Base-by-base conservation (phyloP, 495 filamentous ascomycete genomes). In the Rhizodiscina lignyota region DNA sequence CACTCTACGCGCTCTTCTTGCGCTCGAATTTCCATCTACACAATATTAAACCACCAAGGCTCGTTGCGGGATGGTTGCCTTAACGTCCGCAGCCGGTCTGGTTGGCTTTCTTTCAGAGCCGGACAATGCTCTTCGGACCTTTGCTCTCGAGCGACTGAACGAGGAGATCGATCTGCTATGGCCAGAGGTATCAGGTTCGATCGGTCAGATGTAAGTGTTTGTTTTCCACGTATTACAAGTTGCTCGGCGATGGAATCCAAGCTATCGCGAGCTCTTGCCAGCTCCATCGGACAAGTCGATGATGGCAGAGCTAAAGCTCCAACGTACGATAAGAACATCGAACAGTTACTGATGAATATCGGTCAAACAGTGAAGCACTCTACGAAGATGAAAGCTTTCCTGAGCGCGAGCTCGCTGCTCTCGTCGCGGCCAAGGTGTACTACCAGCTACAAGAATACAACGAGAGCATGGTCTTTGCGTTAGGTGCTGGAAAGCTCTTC, bases 381-480 rank as follows among this genome's bases (percentile, higher is more conserved):
- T 96, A 92, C 58, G 91, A 99, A 67, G 86, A 96, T 62, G 81
- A 93, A 40, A 66, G 67, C 34, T 99, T 99, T 49, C 79, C 89
- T 12, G 79, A 99, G 52, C 81, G 89, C 46, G 81, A 86, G 52
- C 75, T 96, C 29, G 91, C 91, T 36, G 87, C 91, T 37, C 66
- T 99, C 20, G 85, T 99, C 32, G 79, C 86, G 34, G 79, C 91
- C 40, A 96, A 96, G 65, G 83, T 96, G 43, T 99, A 96, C 60
- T 99, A 94, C 54, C 87, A 99, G 52, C 74, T 99, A 31, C 82
- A 91, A 60, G 91, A 92, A 59, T 96, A 96, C 61, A 85, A 94
- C 52, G 89, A 96, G 67, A 93, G 86, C 56, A 96, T 99, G 91
- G 78, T 80, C 17, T 94, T 99, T 60, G 91, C 91, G 34, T 70